Percentiles rank a stretch among this genome's conserved stretches.
Conservation (phyloP, 306 rosid genomes). For the peach (Prunus persica) region DNA sequence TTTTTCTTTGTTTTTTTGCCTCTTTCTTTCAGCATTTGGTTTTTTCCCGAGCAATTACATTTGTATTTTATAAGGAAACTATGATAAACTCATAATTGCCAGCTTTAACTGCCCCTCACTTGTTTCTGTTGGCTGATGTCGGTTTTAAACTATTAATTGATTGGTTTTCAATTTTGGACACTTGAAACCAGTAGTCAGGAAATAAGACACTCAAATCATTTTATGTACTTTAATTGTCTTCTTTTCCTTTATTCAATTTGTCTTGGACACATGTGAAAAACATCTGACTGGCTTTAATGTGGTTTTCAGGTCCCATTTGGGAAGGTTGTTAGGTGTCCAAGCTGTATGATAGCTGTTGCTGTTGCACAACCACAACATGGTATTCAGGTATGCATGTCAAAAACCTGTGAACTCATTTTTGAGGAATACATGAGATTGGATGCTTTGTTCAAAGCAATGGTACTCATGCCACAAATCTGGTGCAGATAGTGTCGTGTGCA, state of each 20-base stretch:
- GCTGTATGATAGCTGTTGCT: constrained; percentile 74
- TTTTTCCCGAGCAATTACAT: background rate
- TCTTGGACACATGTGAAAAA: background rate
- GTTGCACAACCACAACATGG: constrained; percentile 99
- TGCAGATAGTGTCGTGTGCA: constrained; percentile 90
- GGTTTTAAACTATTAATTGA: background rate
- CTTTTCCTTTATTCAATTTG: background rate
- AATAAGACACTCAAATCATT: background rate
- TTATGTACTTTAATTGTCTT: background rate
- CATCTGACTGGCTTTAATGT: constrained; percentile 1
- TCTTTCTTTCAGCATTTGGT: background rate
- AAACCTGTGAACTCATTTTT: background rate
- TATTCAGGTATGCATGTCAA: constrained; percentile 60
- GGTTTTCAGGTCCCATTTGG: constrained; percentile 82
- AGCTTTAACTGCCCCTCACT: background rate
- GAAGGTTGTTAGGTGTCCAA: constrained; percentile 89
- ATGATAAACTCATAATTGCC: background rate
- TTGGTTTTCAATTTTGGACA: constrained; percentile 8
- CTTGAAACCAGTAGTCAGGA: constrained; percentile 10
- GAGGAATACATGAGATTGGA: background rate
- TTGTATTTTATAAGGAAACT: background rate
- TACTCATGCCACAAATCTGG: constrained; percentile 9
- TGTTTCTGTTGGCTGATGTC: background rate
- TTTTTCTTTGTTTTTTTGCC: background rate
- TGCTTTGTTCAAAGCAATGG: background rate